A percentile compares a stretch with the other conserved stretches of the same genome.
Evolutionary conservation across 345 rosid genomes (phyloP).

Genomic region (Bruguiera sexangula): DNA sequence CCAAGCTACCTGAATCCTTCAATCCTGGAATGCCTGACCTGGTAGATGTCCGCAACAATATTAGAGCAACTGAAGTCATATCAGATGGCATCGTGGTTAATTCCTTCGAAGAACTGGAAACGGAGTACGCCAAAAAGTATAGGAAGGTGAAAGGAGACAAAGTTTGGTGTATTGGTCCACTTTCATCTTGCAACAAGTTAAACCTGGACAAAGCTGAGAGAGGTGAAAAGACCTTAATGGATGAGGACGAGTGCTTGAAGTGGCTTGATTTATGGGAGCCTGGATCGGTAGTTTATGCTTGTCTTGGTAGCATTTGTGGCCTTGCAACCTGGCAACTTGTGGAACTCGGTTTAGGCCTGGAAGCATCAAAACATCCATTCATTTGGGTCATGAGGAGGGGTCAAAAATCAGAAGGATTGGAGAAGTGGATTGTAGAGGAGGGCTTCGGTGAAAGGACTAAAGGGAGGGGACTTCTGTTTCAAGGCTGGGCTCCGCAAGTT

Average conservation of each 20-base stretch:
- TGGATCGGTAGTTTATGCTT: constrained; percentile 44
- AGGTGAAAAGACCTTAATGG: constrained; percentile 27
- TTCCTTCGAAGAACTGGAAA: constrained; percentile 44
- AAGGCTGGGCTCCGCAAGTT: constrained; percentile 60
- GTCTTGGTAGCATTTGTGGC: constrained; percentile 46
- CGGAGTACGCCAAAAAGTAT: constrained; percentile 33
- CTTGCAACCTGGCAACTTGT: constrained; percentile 31
- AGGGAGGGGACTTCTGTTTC: constrained; percentile 44
- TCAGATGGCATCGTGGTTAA: constrained; percentile 41
- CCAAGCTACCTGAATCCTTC: constrained; percentile 25
- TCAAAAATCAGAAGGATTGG: constrained; percentile 14
- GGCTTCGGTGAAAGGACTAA: constrained; percentile 37
- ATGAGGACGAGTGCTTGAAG: constrained; percentile 28
- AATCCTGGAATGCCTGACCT: neutral
- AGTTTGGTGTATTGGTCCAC: constrained; percentile 53
- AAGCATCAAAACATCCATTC: constrained; percentile 44
- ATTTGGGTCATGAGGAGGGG: constrained; percentile 46
- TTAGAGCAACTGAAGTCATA: constrained; percentile 16
- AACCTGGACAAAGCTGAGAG: constrained; percentile 33
- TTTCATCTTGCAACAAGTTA: constrained; percentile 32
- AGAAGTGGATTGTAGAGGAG: constrained; percentile 38
- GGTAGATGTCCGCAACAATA: constrained; percentile 13
- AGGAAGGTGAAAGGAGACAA: constrained; percentile 27
- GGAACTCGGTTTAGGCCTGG: constrained; percentile 52
- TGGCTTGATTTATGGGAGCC: constrained; percentile 44